Evolutionary conservation across 208 protist genomes (phyloP), one percentile per base, ranked within the genome.

Genomic region (Plasmodiophora brassicae): DNA sequence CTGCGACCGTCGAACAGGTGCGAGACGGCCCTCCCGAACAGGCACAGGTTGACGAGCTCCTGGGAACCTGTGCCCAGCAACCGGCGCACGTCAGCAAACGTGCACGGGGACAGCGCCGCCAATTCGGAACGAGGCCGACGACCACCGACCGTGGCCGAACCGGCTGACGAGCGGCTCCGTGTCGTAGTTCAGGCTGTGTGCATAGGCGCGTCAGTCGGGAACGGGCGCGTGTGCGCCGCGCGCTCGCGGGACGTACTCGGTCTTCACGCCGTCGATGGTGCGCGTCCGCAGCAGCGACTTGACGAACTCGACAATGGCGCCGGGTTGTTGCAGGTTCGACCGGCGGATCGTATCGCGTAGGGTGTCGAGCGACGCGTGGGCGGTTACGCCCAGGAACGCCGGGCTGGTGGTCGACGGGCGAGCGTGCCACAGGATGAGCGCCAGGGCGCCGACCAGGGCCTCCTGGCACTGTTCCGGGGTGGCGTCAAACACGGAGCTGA

Each of bases 1-100:
- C 65, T n/a, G 14, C 41, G 32, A 8, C 65, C 65, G n/a, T 78
- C 65, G n/a, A 78, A 78, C n/a, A 78, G n/a, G n/a, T 78, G 65
- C 20, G 65, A 78, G 20, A 78, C 5, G 10, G 65, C 65, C 20
- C 65, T 5, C 5, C 65, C 65, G 41, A 78, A 78, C 20, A 78
- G 65, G n/a, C 65, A 78, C 41, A 78, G 65, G n/a, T 78, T 78
- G 5, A 32, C 65, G 41, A 78, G 65, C n/a, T 78, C 65, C 41
- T 78, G 65, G 20, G 65, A 44, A 8, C n/a, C n/a, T n/a, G n/a
- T n/a, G n/a, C n/a, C n/a, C n/a, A n/a, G n/a, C n/a, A n/a, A n/a
- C n/a, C n/a, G n/a, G n/a, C n/a, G n/a, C n/a, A n/a, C n/a, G n/a
- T n/a, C n/a, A n/a, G n/a, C n/a, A n/a, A n/a, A n/a, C n/a, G n/a